A percentile compares a stretch with the other conserved stretches of the same genome.
Evolutionary conservation across 495 filamentous ascomycete species (phyloP).

Genomic region (Acidiella bohemica): DNA sequence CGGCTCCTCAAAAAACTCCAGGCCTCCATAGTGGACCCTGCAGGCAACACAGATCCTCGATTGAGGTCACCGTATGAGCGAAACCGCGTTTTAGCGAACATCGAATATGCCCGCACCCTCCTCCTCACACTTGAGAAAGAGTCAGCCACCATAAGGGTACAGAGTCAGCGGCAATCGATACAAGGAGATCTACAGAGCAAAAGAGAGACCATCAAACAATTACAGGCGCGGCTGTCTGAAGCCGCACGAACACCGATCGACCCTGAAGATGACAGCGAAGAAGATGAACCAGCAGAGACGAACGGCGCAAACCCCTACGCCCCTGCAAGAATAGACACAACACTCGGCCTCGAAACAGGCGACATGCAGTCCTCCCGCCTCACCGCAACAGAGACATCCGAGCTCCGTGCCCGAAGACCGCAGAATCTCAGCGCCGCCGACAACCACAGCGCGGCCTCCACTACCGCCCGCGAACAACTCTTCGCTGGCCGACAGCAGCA

Average conservation of each 20-base stretch:
- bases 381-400: constrained; percentile 8
- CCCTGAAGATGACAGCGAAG: constrained; percentile 14
- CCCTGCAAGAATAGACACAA: constrained; percentile 18
- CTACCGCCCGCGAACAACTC: constrained; percentile 21
- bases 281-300: constrained; percentile 14
- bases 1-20: constrained; percentile 15
- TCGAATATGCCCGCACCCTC: constrained; percentile 64
- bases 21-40: constrained; percentile 4
- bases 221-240: constrained; percentile 28
- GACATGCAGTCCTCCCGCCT: constrained; percentile 1
- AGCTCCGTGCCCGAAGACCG: constrained; percentile 25
- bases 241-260: constrained; percentile 37
- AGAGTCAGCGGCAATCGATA: constrained; percentile 48
- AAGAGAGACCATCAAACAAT: constrained; percentile 37
- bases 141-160: constrained; percentile 48
- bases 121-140: constrained; percentile 68
- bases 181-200: constrained; percentile 55
- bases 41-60: background rate
- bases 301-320: constrained; percentile 23
- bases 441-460: constrained; percentile 10
- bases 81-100: constrained; percentile 34
- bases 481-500: constrained; percentile 20
- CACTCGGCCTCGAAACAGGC: constrained; percentile 21
- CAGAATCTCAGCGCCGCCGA: constrained; percentile 11
- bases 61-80: constrained; percentile 16